phyloP scores from a whole-genome alignment of 768 basidiomycete genomes.

The Tulasnella calospora region DNA sequence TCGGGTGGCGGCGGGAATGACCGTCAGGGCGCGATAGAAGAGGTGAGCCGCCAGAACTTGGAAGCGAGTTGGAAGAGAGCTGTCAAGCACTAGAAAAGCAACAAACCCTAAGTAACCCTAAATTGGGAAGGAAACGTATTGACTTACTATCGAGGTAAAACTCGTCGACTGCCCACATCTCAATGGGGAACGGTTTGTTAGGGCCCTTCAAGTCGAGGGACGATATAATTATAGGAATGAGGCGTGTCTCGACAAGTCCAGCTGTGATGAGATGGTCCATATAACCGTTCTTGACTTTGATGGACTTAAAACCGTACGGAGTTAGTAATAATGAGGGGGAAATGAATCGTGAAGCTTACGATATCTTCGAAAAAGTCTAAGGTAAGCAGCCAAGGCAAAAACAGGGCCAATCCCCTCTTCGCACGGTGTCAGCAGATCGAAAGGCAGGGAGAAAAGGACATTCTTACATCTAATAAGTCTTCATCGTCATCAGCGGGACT shows the following conservation, averaged over 20 bases:
- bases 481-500: conserved; percentile 40
- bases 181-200: conserved; percentile 69
- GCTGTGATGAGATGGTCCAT: conserved; percentile 76
- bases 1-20: conserved; percentile 79
- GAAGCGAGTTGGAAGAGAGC: conserved; percentile 48
- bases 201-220: conserved; percentile 60
- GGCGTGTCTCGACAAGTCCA: conserved; percentile 54
- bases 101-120: neutral
- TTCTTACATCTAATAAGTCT: conserved; percentile 39
- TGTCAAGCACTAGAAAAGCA: conserved; percentile 50
- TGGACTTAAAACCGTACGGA: conserved; percentile 50
- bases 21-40: conserved; percentile 79
- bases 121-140: neutral
- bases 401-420: conserved; percentile 53
- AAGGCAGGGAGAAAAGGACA: conserved; percentile 34
- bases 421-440: conserved; percentile 25
- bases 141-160: conserved; percentile 67
- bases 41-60: conserved; percentile 76
- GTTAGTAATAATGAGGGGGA: neutral
- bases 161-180: conserved; percentile 79
- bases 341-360: conserved; percentile 46
- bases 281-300: conserved; percentile 79
- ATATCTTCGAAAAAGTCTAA: conserved; percentile 81
- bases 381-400: conserved; percentile 87
- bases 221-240: conserved; percentile 69